Evolutionary conservation across 2,329 filamentous ascomycete genomes (phyloP), one percentile per base, ranked within the genome.

Genomic region (Diaporthe citriasiana): DNA sequence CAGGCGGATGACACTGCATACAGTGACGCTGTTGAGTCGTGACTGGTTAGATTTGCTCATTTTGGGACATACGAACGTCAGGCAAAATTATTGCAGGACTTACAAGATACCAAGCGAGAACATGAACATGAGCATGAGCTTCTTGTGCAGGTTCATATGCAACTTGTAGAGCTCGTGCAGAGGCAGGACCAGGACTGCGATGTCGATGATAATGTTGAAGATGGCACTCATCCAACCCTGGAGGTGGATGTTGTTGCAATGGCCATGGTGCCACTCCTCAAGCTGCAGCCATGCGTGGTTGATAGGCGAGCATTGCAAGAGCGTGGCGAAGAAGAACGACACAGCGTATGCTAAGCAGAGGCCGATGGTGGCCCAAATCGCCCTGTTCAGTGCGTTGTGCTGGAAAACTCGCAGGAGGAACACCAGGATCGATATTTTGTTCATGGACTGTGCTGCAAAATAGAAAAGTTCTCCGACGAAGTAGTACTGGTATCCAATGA

Each of bases 201-300:
- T 51, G 68, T 84, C 82, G 10, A 79, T 81, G 17, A 79, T 47
- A 47, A 84, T 82, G 27, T 82, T 82, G 76, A 81, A 80, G 4
- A 80, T 77, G 13, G 81, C 69, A 55, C 57, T 71, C 30, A 53
- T n/a, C 63, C 63, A 68, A 8, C 63, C 63, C 33, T 68, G 63
- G 13, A 68, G 63, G 33, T 68, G 63, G 47, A 68, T 53, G 17
- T 68, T 53, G 47, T 68, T 68, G 63, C 63, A 68, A 8, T 53
- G n/a, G 33, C 63, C 63, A 1, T 53, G 45, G 33, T 68, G 63
- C 63, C 63, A 68, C 47, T 68, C 47, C 47, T 68, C 63, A 15
- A 68, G 47, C 47, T 68, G 63, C 33, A 68, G 33, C 63, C 63
- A 68, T 0, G 63, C 63, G 10, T 68, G 63, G n/a, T 53, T 68